Conservation (phyloP, 2,329 filamentous ascomycete species). For the Hypoxylon sp. region DNA sequence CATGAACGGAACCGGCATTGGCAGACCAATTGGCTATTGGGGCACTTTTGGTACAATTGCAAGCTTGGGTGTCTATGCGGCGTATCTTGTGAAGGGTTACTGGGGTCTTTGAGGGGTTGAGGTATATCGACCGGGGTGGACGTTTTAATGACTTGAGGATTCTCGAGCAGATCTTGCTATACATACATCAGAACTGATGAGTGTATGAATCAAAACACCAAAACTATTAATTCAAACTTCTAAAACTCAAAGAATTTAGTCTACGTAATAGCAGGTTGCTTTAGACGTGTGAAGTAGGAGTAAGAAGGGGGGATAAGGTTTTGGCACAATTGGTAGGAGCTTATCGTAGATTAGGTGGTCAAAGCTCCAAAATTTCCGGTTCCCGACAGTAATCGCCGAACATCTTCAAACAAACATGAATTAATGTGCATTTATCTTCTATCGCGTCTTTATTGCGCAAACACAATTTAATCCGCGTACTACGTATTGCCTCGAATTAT, state of each 20-base stretch:
- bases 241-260: background rate
- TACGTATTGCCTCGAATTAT: constrained; percentile 53
- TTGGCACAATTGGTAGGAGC: background rate
- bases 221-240: background rate
- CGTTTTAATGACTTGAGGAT: background rate
- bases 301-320: background rate
- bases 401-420: background rate
- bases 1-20: constrained; percentile 45
- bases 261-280: background rate
- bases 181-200: background rate
- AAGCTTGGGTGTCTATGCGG: constrained; percentile 51
- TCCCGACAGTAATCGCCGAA: constrained; percentile 6
- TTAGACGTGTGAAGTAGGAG: no score
- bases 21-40: constrained; percentile 52
- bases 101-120: constrained; percentile 44
- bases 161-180: background rate
- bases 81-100: constrained; percentile 50
- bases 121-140: no score
- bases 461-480: background rate
- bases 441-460: constrained; percentile 10
- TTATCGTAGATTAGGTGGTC: constrained; percentile 8
- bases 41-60: constrained; percentile 50
- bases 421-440: background rate
- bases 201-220: background rate
- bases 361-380: constrained; percentile 23